phyloP scores from a whole-genome alignment of 129 eudicot species.

The Flaveria ramosissima region DNA sequence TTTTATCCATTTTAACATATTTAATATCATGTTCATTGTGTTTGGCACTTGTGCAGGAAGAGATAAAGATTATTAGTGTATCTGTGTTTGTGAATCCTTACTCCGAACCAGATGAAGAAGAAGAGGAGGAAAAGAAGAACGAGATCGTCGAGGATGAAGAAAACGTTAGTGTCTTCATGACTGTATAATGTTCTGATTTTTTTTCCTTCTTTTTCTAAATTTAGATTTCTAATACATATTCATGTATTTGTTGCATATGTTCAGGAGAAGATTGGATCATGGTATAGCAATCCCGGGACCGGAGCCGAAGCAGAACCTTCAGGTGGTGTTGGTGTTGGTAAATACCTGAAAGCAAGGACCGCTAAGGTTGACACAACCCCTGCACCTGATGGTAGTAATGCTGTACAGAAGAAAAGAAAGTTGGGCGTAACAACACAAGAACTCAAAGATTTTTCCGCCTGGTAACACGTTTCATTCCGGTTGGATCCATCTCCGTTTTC shows the following conservation, averaged over 20 bases:
- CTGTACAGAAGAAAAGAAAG: conserved; percentile 72
- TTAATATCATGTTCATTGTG: conserved; percentile 2
- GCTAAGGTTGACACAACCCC: conserved; percentile 39
- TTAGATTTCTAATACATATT: background rate
- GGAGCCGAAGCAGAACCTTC: conserved; percentile 54
- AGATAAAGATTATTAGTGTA: conserved; percentile 75
- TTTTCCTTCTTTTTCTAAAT: background rate
- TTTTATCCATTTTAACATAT: background rate
- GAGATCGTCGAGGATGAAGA: conserved; percentile 67
- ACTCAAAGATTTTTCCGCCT: conserved; percentile 77
- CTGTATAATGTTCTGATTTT: background rate
- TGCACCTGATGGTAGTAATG: conserved; percentile 34
- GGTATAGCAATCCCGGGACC: conserved; percentile 92
- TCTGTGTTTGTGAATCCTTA: conserved; percentile 86
- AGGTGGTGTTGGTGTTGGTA: conserved; percentile 72
- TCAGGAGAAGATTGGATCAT: conserved; percentile 90
- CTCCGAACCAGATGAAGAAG: conserved; percentile 89
- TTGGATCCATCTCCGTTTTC: background rate
- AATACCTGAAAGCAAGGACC: conserved; percentile 70
- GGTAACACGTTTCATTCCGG: conserved; percentile 44
- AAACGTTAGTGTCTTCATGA: conserved; percentile 50
- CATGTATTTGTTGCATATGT: conserved; percentile 12
- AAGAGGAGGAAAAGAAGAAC: conserved; percentile 51
- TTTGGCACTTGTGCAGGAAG: conserved; percentile 69
- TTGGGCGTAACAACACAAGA: conserved; percentile 45